Percentiles rank a stretch among this genome's conserved stretches.
Conservation (phyloP, 345 rosid species). For the Conringia planisiliqua region DNA sequence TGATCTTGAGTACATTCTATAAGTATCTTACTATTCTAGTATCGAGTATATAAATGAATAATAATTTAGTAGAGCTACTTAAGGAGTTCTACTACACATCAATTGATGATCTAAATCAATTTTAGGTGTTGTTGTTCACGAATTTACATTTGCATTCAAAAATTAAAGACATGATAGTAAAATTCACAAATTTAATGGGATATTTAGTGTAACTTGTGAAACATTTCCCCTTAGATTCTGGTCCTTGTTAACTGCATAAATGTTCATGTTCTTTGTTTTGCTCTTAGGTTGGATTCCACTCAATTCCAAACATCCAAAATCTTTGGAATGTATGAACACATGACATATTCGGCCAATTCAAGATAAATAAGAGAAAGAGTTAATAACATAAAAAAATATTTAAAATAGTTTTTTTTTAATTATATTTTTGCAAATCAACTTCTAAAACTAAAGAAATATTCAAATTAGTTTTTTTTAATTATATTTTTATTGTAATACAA, state of each 20-base stretch:
- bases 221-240: conserved; percentile 11
- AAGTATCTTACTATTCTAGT: background rate
- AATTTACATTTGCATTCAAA: background rate
- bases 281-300: conserved; percentile 4
- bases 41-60: background rate
- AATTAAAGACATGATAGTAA: background rate
- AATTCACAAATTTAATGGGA: background rate
- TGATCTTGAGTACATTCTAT: background rate
- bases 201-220: conserved; percentile 1
- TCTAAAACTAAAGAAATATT: too few relatives aligned
- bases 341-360: background rate
- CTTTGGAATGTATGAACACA: conserved; percentile 4
- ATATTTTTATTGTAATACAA: too few relatives aligned
- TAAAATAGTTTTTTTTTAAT: too few relatives aligned
- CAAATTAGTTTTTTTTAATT: too few relatives aligned
- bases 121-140: background rate
- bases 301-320: background rate
- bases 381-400: too few relatives aligned
- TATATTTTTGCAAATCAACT: too few relatives aligned
- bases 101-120: background rate
- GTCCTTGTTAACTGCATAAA: background rate
- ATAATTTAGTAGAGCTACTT: too few relatives aligned
- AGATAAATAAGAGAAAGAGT: background rate
- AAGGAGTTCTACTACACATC: background rate
- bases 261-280: conserved; percentile 25